These are phyloP conservation scores for Bidens hawaiensis DNA, from an alignment of 140 eudicot genomes.

Conservation along the genomic window DNA sequence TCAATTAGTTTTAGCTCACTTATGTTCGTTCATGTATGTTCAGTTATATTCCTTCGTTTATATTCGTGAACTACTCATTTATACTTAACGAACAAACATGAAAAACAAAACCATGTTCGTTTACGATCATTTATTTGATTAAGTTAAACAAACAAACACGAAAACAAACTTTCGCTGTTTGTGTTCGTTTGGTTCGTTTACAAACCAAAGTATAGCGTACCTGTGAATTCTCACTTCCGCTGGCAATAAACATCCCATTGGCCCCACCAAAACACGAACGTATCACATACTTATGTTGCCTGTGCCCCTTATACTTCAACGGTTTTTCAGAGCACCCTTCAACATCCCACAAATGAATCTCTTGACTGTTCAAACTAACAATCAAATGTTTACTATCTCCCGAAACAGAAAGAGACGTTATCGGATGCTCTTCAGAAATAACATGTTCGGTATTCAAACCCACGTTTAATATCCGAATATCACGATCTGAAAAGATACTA, in stretches of 20 bases:
- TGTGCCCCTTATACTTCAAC: constrained; percentile 61
- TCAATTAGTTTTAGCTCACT: too few relatives aligned
- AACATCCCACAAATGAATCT: constrained; percentile 95
- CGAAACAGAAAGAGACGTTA: constrained; percentile 77
- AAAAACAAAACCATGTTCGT: too few relatives aligned
- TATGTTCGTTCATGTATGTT: too few relatives aligned
- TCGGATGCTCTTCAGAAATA: constrained; percentile 63
- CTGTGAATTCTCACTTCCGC: constrained; percentile 91
- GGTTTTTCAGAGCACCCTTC: constrained; percentile 58
- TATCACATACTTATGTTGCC: constrained; percentile 76
- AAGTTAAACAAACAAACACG: too few relatives aligned
- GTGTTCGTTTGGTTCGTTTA: too few relatives aligned
- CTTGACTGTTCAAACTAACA: constrained; percentile 82
- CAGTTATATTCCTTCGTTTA: too few relatives aligned
- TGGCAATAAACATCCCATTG: constrained; percentile 68
- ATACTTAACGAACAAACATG: too few relatives aligned
- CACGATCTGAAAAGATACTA: constrained; percentile 60
- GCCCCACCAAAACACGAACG: constrained; percentile 94
- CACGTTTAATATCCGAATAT: constrained; percentile 66
- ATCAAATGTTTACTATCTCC: constrained; percentile 62
- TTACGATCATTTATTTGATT: too few relatives aligned
- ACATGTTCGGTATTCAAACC: constrained; percentile 58
- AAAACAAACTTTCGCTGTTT: too few relatives aligned
- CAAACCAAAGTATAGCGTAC: too few relatives aligned
- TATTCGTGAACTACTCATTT: too few relatives aligned